A percentile compares a stretch with the other conserved stretches of the same genome.
These are phyloP conservation scores for Mortierella hygrophila DNA, from an alignment of 192 early-diverging fungal genomes.

Conservation along the genomic window DNA sequence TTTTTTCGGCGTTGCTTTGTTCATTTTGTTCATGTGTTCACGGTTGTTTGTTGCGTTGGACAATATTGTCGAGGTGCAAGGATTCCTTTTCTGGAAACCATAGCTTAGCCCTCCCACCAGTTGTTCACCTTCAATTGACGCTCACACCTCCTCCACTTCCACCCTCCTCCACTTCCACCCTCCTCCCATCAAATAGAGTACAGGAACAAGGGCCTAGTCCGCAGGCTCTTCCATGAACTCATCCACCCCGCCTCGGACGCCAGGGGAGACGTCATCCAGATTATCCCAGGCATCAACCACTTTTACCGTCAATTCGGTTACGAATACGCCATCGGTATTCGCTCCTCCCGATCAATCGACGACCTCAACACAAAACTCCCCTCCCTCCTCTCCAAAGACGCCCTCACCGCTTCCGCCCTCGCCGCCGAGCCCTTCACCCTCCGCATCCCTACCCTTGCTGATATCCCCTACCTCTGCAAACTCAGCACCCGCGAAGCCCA, in stretches of 20 bases:
- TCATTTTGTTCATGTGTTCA: too few relatives aligned
- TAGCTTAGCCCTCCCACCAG: too few relatives aligned
- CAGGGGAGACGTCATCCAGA: constrained; percentile 29
- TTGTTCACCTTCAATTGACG: background rate
- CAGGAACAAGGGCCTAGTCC: constrained; percentile 27
- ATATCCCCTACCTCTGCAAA: constrained; percentile 30
- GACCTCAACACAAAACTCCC: background rate
- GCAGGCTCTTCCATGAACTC: constrained; percentile 21
- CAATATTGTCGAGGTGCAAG: background rate
- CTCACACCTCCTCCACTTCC: background rate
- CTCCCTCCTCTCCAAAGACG: background rate
- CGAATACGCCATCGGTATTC: constrained; percentile 28
- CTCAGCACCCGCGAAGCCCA: constrained; percentile 25
- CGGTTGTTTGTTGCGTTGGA: too few relatives aligned
- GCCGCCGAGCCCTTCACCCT: constrained; percentile 2
- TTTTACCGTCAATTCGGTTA: constrained; percentile 53
- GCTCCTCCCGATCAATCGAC: background rate
- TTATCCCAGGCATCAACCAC: constrained; percentile 36
- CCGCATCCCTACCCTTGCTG: constrained; percentile 17
- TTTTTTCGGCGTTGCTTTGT: too few relatives aligned
- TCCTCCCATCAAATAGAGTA: constrained; percentile 10
- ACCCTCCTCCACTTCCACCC: background rate
- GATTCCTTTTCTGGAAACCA: constrained; percentile 4
- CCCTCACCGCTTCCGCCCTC: background rate
- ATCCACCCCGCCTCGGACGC: constrained; percentile 31